These are phyloP conservation scores for Cytospora chrysosperma DNA, from an alignment of 2,329 filamentous ascomycete genomes.

Conservation along the genomic window DNA sequence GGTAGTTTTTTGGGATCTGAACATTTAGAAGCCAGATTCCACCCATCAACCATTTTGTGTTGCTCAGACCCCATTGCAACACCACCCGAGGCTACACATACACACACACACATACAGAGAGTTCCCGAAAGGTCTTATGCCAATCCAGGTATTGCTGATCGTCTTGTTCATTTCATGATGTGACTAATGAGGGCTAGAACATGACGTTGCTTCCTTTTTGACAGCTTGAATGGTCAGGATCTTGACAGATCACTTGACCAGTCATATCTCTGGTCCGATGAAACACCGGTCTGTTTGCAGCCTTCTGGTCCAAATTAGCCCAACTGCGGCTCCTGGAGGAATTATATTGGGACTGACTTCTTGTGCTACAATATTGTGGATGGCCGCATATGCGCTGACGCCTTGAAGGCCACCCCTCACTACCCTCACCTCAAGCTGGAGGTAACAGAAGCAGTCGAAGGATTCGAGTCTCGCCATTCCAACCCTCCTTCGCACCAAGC, in stretches of 20 bases:
- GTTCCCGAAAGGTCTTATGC: neutral
- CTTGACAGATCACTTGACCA: neutral
- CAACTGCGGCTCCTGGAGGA: neutral
- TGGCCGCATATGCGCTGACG: neutral
- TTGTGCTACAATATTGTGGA: neutral
- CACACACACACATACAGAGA: neutral
- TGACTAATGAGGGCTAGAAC: neutral
- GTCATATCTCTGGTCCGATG: neutral
- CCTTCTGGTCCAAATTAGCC: neutral
- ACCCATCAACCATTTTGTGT: neutral
- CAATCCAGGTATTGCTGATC: neutral
- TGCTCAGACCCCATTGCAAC: neutral
- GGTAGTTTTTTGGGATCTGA: too few species aligned
- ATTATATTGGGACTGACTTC: neutral
- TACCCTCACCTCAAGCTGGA: neutral
- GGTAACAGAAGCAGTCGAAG: constrained; percentile 5
- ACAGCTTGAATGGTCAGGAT: too few species aligned
- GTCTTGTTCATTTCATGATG: neutral
- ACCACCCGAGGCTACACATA: neutral
- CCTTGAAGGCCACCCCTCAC: neutral
- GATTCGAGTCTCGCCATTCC: constrained; percentile 3
- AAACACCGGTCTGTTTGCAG: neutral
- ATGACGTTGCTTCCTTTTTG: neutral
- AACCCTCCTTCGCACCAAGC: neutral
- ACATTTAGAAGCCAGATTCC: neutral